Percentiles rank a stretch among this genome's conserved stretches.
phyloP scores from a whole-genome alignment of 768 basidiomycete genomes.

The Boletus tylopilopsis region DNA sequence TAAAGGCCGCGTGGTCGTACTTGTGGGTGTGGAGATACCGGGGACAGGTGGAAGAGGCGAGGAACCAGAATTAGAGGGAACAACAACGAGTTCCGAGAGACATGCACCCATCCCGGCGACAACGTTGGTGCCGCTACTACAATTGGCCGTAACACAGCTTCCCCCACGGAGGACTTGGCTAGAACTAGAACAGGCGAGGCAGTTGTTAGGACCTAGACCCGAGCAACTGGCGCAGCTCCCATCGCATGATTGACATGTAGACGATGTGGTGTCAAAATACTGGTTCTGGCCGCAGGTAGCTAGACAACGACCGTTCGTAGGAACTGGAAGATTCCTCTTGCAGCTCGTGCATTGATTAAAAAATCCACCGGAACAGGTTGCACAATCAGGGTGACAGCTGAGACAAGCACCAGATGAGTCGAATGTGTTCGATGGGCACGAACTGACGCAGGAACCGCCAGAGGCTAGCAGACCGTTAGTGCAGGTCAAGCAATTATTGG shows the following conservation, averaged over 20 bases:
- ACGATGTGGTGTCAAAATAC: constrained; percentile 65
- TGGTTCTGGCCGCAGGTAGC: constrained; percentile 70
- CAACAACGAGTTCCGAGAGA: constrained; percentile 66
- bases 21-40: constrained; percentile 53
- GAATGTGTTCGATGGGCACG: constrained; percentile 74
- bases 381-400: constrained; percentile 83
- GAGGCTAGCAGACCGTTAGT: constrained; percentile 61
- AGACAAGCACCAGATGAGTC: constrained; percentile 62
- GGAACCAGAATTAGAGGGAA: constrained; percentile 40
- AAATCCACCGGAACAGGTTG: constrained; percentile 71
- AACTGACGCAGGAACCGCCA: constrained; percentile 67
- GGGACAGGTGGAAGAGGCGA: constrained; percentile 49
- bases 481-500: constrained; percentile 75
- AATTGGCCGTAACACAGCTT: constrained; percentile 59
- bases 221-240: constrained; percentile 76
- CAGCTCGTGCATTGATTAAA: constrained; percentile 81
- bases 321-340: constrained; percentile 62
- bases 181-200: constrained; percentile 69
- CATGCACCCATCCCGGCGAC: constrained; percentile 74
- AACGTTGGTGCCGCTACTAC: constrained; percentile 50
- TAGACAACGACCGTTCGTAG: constrained; percentile 72
- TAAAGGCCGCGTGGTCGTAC: constrained; percentile 36
- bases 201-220: constrained; percentile 60
- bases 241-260: constrained; percentile 69
- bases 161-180: constrained; percentile 60